Conservation (phyloP, 208 protist species). For the Acanthamoeba polyphaga region DNA sequence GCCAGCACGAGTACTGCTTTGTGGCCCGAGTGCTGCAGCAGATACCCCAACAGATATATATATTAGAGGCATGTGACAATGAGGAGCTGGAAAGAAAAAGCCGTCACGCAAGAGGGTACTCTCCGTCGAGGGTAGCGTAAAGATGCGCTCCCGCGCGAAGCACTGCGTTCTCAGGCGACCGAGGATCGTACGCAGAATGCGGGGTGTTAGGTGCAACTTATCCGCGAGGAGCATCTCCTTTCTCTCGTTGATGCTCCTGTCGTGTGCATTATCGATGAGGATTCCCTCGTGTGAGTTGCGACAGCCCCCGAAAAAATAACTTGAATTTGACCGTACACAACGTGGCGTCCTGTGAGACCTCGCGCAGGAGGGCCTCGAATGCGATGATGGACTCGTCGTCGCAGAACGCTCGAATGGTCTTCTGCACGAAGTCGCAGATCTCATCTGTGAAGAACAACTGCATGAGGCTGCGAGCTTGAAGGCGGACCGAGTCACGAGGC, state of each 20-base stretch:
- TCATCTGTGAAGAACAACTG: background rate
- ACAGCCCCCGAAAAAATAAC: no score
- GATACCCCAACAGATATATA: background rate
- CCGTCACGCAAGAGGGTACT: background rate
- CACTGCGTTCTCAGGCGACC: background rate
- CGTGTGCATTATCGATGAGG: background rate
- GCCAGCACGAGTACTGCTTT: conserved; percentile 72
- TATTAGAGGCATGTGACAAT: background rate
- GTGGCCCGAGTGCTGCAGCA: conserved; percentile 31
- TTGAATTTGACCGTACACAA: no score
- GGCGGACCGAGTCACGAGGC: background rate
- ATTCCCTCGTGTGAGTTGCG: no score
- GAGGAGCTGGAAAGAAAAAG: no score
- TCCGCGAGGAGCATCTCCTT: conserved; percentile 10
- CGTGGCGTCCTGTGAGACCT: conserved; percentile 30
- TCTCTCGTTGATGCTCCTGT: conserved; percentile 60
- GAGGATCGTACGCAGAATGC: conserved; percentile 58
- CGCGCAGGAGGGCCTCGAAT: conserved; percentile 53
- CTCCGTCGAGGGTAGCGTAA: background rate
- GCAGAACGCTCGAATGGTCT: conserved; percentile 27
- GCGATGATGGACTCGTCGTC: conserved; percentile 62
- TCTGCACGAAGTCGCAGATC: conserved; percentile 33
- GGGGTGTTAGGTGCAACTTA: conserved; percentile 14
- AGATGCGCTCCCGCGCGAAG: conserved; percentile 43
- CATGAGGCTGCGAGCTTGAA: background rate